A percentile compares a stretch with the other conserved stretches of the same genome.
Evolutionary conservation across 129 eudicot genomes (phyloP).

Genomic region (Solidago caesia): DNA sequence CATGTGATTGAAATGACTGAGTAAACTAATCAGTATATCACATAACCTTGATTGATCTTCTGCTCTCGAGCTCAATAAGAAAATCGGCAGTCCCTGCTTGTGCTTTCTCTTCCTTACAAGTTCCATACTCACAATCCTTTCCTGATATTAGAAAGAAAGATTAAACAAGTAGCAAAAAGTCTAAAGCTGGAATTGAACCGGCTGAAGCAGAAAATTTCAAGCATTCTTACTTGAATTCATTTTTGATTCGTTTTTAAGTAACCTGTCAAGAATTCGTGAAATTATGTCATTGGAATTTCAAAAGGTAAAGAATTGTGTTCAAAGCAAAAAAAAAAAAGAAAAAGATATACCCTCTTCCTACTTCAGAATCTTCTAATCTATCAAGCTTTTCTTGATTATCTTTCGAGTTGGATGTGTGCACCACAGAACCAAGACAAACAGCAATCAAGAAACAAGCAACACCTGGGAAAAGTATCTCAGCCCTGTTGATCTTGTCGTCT

Average conservation of each 20-base stretch:
- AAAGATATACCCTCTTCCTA: constrained; percentile 13
- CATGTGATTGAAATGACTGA: background rate
- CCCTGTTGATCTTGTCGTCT: constrained; percentile 19
- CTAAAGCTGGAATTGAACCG: background rate
- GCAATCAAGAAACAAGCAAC: constrained; percentile 21
- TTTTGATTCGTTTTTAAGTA: constrained; percentile 16
- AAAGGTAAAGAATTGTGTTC: background rate
- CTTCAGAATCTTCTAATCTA: background rate
- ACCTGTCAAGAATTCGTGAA: constrained; percentile 13
- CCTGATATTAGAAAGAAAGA: background rate
- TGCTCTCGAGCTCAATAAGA: constrained; percentile 19
- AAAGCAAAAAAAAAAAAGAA: background rate
- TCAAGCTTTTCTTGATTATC: constrained; percentile 22
- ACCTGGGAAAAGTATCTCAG: constrained; percentile 19
- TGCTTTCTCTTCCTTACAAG: background rate
- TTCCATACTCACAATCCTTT: constrained; percentile 3
- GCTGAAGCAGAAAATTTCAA: background rate
- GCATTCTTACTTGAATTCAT: constrained; percentile 23
- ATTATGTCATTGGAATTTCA: background rate
- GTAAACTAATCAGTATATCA: background rate
- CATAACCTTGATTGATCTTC: constrained; percentile 23
- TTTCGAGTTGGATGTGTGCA: constrained; percentile 15
- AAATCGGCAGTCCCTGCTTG: constrained; percentile 14
- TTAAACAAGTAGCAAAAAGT: constrained; percentile 6
- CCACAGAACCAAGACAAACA: constrained; percentile 8